A percentile compares a stretch with the other conserved stretches of the same genome.
These are phyloP conservation scores for Geotrichum macrosporum DNA, from an alignment of 1,139 yeast species.

Conservation along the genomic window DNA sequence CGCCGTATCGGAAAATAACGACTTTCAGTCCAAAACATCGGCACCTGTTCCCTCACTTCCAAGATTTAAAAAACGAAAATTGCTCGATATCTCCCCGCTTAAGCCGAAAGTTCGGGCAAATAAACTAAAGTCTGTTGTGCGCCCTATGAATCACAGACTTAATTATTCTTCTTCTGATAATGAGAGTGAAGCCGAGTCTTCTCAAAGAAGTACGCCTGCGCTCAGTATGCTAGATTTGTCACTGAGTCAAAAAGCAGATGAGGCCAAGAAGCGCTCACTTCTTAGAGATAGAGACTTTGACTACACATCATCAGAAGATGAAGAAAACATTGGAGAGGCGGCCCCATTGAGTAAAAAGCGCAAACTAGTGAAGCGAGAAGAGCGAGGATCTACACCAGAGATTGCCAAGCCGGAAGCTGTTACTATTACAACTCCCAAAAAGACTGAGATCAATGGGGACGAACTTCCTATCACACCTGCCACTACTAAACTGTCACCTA, in stretches of 20 bases:
- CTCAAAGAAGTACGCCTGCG: slow-evolving; percentile 32
- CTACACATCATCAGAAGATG: slow-evolving; percentile 29
- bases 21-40: not conserved
- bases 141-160: slow-evolving; percentile 72
- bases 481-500: too few relatives aligned
- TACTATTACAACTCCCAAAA: too few relatives aligned
- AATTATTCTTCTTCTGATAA: slow-evolving; percentile 52
- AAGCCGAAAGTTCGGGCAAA: slow-evolving; percentile 24
- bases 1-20: slow-evolving; percentile 26
- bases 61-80: slow-evolving; percentile 46
- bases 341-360: slow-evolving; percentile 8
- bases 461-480: too few relatives aligned
- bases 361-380: not conserved
- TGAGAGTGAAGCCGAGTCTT: slow-evolving; percentile 44
- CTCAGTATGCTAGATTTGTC: slow-evolving; percentile 28
- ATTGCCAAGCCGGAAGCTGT: too few relatives aligned
- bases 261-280: slow-evolving; percentile 1
- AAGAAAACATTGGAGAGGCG: slow-evolving; percentile 21
- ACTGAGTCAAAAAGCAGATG: slow-evolving; percentile 1
- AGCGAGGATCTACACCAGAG: not conserved
- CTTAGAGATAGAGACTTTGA: slow-evolving; percentile 22
- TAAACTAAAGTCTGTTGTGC: slow-evolving; percentile 29
- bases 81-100: slow-evolving; percentile 6
- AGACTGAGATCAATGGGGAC: too few relatives aligned
- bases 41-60: slow-evolving; percentile 41